A percentile compares a stretch with the other conserved stretches of the same genome.
These are phyloP conservation scores for Coprinopsis strossmayeri DNA, from an alignment of 768 basidiomycete genomes.

Conservation along the genomic window DNA sequence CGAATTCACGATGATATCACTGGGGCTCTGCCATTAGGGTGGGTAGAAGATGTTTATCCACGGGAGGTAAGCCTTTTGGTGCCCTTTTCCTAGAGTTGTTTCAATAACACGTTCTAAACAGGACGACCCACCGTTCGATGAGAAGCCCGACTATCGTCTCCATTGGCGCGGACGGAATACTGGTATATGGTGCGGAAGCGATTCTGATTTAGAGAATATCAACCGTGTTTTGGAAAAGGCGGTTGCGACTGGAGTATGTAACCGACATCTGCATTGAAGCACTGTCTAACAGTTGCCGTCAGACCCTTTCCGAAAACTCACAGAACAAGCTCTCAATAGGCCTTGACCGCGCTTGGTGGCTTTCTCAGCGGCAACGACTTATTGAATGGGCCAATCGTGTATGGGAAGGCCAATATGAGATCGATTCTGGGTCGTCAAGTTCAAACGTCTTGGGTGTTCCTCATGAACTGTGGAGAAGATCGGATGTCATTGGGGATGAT, in stretches of 20 bases:
- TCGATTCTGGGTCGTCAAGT: not conserved
- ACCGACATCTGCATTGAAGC: too few relatives aligned
- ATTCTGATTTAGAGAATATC: not conserved
- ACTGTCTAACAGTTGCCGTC: not conserved
- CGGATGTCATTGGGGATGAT: not conserved
- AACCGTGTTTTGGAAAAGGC: not conserved
- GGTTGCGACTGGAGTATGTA: not conserved
- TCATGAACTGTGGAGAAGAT: slow-evolving; percentile 1
- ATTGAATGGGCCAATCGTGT: slow-evolving; percentile 27
- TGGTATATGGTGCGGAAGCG: slow-evolving; percentile 41
- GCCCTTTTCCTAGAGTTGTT: not conserved
- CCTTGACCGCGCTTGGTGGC: slow-evolving; percentile 7
- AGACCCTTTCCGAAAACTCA: slow-evolving; percentile 6
- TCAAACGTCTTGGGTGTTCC: not conserved
- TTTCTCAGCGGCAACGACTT: slow-evolving; percentile 38
- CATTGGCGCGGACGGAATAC: slow-evolving; percentile 75
- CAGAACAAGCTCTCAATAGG: not conserved
- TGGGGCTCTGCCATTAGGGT: slow-evolving; percentile 39
- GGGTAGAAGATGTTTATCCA: slow-evolving; percentile 35
- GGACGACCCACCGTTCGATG: slow-evolving; percentile 59
- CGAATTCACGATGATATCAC: slow-evolving; percentile 50
- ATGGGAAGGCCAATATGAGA: not conserved
- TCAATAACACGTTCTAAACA: too few relatives aligned
- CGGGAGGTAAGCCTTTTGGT: slow-evolving; percentile 12
- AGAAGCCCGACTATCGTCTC: slow-evolving; percentile 53